Conservation (phyloP, 495 filamentous ascomycete genomes). For the Podospora bellae-mahoneyi region DNA sequence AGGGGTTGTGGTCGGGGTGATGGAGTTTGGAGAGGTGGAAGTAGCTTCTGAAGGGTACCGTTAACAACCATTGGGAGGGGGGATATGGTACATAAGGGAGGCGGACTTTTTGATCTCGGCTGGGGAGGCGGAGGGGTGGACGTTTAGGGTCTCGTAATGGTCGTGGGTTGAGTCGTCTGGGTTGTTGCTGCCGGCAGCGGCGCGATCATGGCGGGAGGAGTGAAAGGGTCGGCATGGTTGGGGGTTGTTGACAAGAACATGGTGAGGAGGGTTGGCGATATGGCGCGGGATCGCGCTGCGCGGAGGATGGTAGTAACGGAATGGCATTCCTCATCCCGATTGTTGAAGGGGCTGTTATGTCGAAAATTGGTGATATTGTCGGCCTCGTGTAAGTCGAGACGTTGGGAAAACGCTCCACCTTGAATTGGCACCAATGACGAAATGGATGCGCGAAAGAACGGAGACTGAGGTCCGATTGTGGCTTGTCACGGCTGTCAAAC, state of each 20-base stretch:
- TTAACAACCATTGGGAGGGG: neutral
- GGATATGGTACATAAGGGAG: constrained; percentile 4
- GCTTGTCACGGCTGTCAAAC: neutral
- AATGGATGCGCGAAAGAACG: constrained; percentile 13
- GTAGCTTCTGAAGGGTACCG: constrained; percentile 60
- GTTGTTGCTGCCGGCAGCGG: constrained; percentile 16
- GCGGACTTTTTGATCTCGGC: constrained; percentile 82
- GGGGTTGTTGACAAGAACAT: constrained; percentile 12
- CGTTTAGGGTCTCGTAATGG: constrained; percentile 80
- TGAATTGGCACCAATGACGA: constrained; percentile 17
- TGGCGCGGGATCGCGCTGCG: constrained; percentile 27
- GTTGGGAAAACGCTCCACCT: constrained; percentile 9
- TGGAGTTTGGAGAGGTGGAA: constrained; percentile 86
- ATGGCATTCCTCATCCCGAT: constrained; percentile 54
- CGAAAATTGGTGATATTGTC: constrained; percentile 11
- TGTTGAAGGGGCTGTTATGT: constrained; percentile 4
- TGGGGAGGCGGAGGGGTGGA: constrained; percentile 63
- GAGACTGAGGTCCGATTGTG: constrained; percentile 5
- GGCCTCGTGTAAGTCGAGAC: neutral
- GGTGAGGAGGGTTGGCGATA: constrained; percentile 15
- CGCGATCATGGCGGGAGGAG: constrained; percentile 33
- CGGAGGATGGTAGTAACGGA: constrained; percentile 30
- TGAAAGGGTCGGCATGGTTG: constrained; percentile 39
- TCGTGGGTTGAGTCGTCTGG: constrained; percentile 39
- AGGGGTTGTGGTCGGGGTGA: constrained; percentile 89